Conservation (phyloP, 106 monocot species). For the Dendrobium officinale region DNA sequence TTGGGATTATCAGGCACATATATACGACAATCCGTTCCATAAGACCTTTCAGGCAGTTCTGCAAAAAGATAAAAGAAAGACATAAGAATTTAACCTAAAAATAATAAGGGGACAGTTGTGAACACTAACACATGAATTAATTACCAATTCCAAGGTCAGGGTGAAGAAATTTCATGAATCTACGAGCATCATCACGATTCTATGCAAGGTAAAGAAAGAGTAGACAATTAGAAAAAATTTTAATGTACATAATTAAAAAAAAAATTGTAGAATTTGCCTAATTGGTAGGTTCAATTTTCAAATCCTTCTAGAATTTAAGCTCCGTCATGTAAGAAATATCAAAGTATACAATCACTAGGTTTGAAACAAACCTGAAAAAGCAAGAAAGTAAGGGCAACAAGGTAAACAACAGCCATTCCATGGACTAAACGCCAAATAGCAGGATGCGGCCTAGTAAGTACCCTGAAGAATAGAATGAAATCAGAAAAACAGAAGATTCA, state of each 20-base stretch:
- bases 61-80: conserved; percentile 6
- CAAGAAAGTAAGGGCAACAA: conserved; percentile 92
- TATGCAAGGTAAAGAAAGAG: not conserved
- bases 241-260: not conserved
- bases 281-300: not conserved
- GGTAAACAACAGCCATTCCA: conserved; percentile 92
- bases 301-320: not conserved
- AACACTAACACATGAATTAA: not conserved
- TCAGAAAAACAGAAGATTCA: not conserved
- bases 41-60: conserved; percentile 96
- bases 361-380: conserved; percentile 74
- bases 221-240: not conserved
- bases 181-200: conserved; percentile 92
- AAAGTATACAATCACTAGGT: not conserved
- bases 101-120: not conserved
- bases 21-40: conserved; percentile 90
- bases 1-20: conserved; percentile 95
- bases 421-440: conserved; percentile 94
- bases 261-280: not conserved
- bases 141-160: conserved; percentile 97
- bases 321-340: not conserved
- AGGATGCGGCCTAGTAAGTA: conserved; percentile 93
- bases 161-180: conserved; percentile 92
- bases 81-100: not conserved
- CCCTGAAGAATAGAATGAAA: conserved; percentile 30